Conservation (phyloP, 768 basidiomycete species). For the Hydnum rufescens region DNA sequence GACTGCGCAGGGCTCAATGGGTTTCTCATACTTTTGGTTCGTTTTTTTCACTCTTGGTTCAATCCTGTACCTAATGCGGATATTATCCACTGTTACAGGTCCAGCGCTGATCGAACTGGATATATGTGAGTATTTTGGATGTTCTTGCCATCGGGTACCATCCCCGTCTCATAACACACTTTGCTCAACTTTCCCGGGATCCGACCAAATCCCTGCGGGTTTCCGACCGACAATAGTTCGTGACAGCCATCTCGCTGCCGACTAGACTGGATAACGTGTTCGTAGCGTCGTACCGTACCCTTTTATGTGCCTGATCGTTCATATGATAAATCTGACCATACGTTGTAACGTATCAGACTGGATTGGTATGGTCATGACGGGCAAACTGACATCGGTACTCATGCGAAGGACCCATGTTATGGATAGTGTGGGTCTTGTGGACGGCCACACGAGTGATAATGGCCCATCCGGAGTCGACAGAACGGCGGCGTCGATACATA, state of each 20-base stretch:
- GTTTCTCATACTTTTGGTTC: neutral
- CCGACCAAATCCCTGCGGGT: neutral
- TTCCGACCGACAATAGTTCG: too few species aligned
- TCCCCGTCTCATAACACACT: slow-evolving; percentile 4
- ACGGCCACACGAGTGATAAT: too few species aligned
- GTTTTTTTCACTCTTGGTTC: neutral
- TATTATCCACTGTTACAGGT: neutral
- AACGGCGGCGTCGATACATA: too few species aligned
- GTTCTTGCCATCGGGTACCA: slow-evolving; percentile 2
- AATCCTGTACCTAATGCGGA: neutral
- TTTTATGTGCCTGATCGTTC: neutral
- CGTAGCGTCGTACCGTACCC: neutral
- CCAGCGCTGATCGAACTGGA: neutral
- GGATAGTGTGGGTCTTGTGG: neutral
- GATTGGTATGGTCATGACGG: neutral
- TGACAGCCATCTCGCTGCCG: slow-evolving; percentile 1
- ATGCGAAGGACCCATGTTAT: slow-evolving; percentile 4
- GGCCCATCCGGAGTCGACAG: too few species aligned
- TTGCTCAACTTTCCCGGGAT: slow-evolving; percentile 7
- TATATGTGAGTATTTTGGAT: too few species aligned
- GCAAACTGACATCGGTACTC: slow-evolving; percentile 2
- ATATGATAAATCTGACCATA: neutral
- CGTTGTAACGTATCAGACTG: neutral
- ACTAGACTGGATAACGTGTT: neutral
- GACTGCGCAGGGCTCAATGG: neutral